Conservation (phyloP, 2,329 filamentous ascomycete genomes). For the Bertia moriformis region DNA sequence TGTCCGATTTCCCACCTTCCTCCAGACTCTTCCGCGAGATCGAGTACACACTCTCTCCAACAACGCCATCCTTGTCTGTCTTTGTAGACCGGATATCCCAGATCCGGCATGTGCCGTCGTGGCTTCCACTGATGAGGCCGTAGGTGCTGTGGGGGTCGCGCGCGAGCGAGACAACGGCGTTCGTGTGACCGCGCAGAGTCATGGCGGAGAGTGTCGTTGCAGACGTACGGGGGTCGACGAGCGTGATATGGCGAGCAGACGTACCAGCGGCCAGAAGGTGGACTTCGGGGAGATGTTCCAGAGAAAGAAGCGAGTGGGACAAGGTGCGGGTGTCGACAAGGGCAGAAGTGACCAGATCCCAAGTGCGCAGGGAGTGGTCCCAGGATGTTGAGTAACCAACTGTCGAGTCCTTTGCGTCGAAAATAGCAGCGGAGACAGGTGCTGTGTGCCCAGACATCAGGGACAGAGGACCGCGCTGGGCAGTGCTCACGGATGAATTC, state of each 20-base stretch:
- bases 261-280: conserved; percentile 61
- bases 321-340: conserved; percentile 74
- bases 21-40: conserved; percentile 63
- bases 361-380: conserved; percentile 81
- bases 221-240: conserved; percentile 78
- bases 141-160: conserved; percentile 53
- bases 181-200: conserved; percentile 81
- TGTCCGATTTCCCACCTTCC: conserved; percentile 36
- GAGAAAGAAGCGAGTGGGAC: conserved; percentile 66
- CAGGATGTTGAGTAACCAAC: conserved; percentile 84
- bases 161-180: conserved; percentile 42
- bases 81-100: conserved; percentile 68
- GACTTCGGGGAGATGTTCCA: conserved; percentile 57
- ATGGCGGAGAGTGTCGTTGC: conserved; percentile 67
- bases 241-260: conserved; percentile 70
- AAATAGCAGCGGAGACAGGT: conserved; percentile 65
- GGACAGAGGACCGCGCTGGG: conserved; percentile 63
- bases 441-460: conserved; percentile 60
- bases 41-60: conserved; percentile 61
- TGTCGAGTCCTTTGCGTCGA: conserved; percentile 71
- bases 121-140: conserved; percentile 74
- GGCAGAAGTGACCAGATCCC: conserved; percentile 70
- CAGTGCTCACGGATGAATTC: conserved; percentile 8
- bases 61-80: conserved; percentile 43
- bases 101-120: conserved; percentile 82